A percentile compares a stretch with the other conserved stretches of the same genome.
These are phyloP conservation scores for Claviceps maximensis DNA, from an alignment of 2,329 filamentous ascomycete genomes.

Conservation along the genomic window DNA sequence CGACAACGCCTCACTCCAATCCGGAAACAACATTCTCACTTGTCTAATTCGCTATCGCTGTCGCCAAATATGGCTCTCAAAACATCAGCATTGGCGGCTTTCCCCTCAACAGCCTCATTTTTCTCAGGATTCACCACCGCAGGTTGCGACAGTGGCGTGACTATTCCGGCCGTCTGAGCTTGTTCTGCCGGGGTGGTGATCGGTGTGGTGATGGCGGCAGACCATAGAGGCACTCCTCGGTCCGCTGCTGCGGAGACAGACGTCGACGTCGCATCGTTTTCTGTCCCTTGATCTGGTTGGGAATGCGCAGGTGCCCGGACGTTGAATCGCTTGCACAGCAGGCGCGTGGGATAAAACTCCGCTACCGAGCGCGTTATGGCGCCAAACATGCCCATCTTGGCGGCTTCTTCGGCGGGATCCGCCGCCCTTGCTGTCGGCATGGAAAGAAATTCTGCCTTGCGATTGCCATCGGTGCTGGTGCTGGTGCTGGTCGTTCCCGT, in stretches of 20 bases:
- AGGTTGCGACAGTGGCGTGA: neutral
- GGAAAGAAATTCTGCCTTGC: constrained; percentile 14
- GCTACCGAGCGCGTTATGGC: constrained; percentile 61
- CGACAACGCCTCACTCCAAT: neutral
- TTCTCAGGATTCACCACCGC: constrained; percentile 51
- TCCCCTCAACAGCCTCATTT: constrained; percentile 55
- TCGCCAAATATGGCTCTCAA: constrained; percentile 92
- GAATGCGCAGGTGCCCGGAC: constrained; percentile 65
- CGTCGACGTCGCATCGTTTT: constrained; percentile 5
- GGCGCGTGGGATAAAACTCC: constrained; percentile 65
- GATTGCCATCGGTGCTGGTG: constrained; percentile 3
- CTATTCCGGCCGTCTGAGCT: neutral
- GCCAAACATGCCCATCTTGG: constrained; percentile 85
- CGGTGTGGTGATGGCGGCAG: neutral
- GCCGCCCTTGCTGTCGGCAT: constrained; percentile 20
- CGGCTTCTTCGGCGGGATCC: constrained; percentile 76
- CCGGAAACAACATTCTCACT: too few relatives aligned
- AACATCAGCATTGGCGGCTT: constrained; percentile 64
- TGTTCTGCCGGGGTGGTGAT: neutral
- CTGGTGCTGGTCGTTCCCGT: neutral
- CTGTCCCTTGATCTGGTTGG: constrained; percentile 34
- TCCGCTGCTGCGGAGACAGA: neutral
- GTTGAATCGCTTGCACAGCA: constrained; percentile 92
- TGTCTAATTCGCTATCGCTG: constrained; percentile 52
- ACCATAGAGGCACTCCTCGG: neutral